Percentiles rank a stretch among this genome's conserved stretches.
Conservation (phyloP, 129 eudicot species). For the Artemisia tridentata region DNA sequence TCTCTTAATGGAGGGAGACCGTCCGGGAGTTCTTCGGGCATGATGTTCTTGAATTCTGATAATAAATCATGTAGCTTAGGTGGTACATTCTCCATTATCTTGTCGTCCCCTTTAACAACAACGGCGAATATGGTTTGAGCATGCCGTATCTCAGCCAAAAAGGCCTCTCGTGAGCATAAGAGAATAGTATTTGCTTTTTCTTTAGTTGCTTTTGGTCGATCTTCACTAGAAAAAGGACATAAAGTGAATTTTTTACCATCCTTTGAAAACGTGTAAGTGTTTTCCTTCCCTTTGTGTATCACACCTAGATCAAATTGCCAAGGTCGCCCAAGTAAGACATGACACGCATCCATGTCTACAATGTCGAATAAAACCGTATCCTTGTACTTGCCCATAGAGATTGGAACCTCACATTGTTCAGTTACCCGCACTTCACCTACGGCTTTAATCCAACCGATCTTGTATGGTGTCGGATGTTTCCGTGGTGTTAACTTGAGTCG, state of each 20-base stretch:
- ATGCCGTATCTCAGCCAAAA: not conserved
- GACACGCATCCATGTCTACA: too few species aligned
- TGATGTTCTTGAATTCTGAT: not conserved
- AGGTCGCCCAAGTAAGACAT: not conserved
- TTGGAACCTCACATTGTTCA: too few species aligned
- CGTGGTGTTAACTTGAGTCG: not conserved
- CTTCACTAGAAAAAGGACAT: not conserved
- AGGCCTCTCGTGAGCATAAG: not conserved
- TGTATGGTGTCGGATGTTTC: not conserved
- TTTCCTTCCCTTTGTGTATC: not conserved
- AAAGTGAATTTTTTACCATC: not conserved
- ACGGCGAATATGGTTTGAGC: not conserved
- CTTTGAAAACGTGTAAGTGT: not conserved
- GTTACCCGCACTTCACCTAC: too few species aligned
- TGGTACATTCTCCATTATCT: not conserved
- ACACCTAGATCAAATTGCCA: not conserved
- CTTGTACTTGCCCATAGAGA: too few species aligned
- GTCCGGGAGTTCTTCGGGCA: not conserved
- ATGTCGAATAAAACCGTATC: too few species aligned
- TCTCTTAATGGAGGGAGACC: not conserved
- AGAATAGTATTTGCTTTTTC: too few species aligned
- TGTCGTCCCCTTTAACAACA: not conserved
- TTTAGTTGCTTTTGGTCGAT: too few species aligned
- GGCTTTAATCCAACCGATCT: not conserved
- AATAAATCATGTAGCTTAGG: not conserved